These are phyloP conservation scores for Fusarium austroafricanum DNA, from an alignment of 2,329 filamentous ascomycete genomes.

Conservation along the genomic window DNA sequence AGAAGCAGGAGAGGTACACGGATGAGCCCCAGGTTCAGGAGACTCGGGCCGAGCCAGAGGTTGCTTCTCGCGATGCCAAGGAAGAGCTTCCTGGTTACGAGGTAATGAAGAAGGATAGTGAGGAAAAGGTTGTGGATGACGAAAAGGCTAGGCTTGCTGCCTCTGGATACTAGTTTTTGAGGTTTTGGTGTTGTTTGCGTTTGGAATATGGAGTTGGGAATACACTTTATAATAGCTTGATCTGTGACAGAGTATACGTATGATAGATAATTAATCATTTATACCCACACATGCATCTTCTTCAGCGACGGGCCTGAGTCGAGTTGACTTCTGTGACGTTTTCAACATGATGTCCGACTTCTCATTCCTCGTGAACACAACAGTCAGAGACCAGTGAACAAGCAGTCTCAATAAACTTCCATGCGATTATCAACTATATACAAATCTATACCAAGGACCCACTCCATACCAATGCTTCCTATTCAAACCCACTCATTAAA, in stretches of 20 bases:
- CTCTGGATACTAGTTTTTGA: conserved; percentile 30
- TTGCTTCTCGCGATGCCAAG: not conserved
- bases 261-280: not conserved
- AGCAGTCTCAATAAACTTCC: not conserved
- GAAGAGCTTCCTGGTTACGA: conserved; percentile 42
- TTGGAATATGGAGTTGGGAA: not conserved
- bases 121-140: conserved; percentile 34
- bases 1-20: conserved; percentile 40
- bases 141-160: conserved; percentile 47
- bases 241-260: not conserved
- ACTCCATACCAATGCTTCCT: not conserved
- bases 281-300: not conserved
- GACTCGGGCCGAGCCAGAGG: not conserved
- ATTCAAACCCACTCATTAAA: not conserved
- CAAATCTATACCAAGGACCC: not conserved
- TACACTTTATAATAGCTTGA: not conserved
- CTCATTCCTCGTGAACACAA: no score
- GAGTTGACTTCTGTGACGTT: no score
- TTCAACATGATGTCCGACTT: no score
- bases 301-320: not conserved
- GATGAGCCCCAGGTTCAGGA: conserved; percentile 19
- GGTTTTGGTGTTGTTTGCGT: no score
- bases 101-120: conserved; percentile 8
- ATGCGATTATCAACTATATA: not conserved
- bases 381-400: no score